These are phyloP conservation scores for Priceomyces haplophilus DNA, from an alignment of 805 yeast species.

Conservation along the genomic window DNA sequence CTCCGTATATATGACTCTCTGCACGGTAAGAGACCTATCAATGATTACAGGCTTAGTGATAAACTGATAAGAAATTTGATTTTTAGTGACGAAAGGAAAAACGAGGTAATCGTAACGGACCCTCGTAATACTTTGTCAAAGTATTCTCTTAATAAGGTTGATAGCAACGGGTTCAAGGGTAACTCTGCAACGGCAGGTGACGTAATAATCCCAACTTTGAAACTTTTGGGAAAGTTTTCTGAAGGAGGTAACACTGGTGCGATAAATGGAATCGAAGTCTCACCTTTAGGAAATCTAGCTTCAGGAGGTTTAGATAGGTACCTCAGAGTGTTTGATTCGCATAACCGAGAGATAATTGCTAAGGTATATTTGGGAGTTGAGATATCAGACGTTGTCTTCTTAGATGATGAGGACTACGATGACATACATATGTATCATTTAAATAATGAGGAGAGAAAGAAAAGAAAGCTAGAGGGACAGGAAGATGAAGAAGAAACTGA, in stretches of 20 bases:
- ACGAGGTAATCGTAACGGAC: slow-evolving; percentile 65
- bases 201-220: slow-evolving; percentile 44
- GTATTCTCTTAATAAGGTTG: slow-evolving; percentile 38
- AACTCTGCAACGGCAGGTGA: slow-evolving; percentile 47
- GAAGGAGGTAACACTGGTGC: slow-evolving; percentile 59
- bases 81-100: slow-evolving; percentile 31
- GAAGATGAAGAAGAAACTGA: slow-evolving; percentile 19
- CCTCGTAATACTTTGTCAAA: slow-evolving; percentile 62
- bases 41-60: slow-evolving; percentile 52
- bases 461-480: slow-evolving; percentile 16
- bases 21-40: slow-evolving; percentile 65
- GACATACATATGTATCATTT: slow-evolving; percentile 8
- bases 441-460: slow-evolving; percentile 18
- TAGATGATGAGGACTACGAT: slow-evolving; percentile 45
- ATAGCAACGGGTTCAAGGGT: slow-evolving; percentile 32
- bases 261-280: slow-evolving; percentile 62
- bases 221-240: slow-evolving; percentile 59
- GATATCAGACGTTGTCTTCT: slow-evolving; percentile 48
- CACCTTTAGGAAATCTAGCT: slow-evolving; percentile 47
- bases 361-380: slow-evolving; percentile 79
- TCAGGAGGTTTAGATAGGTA: slow-evolving; percentile 89
- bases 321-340: slow-evolving; percentile 68
- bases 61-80: slow-evolving; percentile 49
- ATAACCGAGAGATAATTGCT: slow-evolving; percentile 55
- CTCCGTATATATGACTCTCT: slow-evolving; percentile 69